Conservation (phyloP, 176 grass and related monocot species). For the Bonia amplexicaulis region DNA sequence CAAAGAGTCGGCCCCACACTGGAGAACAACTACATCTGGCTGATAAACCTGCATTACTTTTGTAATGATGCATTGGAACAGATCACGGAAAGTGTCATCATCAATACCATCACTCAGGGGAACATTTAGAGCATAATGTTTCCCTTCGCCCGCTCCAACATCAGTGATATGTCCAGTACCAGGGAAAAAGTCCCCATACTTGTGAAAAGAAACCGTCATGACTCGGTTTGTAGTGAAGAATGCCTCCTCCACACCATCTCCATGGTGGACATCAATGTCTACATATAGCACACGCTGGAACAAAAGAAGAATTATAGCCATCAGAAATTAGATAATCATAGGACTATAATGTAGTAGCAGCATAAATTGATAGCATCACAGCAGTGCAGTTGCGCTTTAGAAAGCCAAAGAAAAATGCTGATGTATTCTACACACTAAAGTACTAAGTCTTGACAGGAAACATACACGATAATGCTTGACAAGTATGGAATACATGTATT, state of each 20-base stretch:
- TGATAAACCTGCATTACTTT: constrained; percentile 84
- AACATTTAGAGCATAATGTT: constrained; percentile 84
- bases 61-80: constrained; percentile 74
- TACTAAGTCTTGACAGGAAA: not conserved
- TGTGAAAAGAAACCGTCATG: constrained; percentile 95
- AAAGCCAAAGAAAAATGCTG: not conserved
- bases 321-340: constrained; percentile 14
- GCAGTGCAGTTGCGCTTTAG: not conserved
- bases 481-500: not conserved
- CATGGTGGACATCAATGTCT: constrained; percentile 98
- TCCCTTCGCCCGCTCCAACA: constrained; percentile 59
- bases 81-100: constrained; percentile 61
- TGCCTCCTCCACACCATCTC: constrained; percentile 92
- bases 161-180: constrained; percentile 81
- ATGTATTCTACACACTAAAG: not conserved
- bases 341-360: constrained; percentile 3
- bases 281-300: constrained; percentile 84
- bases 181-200: constrained; percentile 91
- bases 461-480: not conserved
- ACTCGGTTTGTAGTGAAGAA: constrained; percentile 93
- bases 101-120: constrained; percentile 89
- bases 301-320: constrained; percentile 24
- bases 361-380: not conserved
- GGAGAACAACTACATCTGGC: constrained; percentile 85
- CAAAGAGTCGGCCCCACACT: constrained; percentile 88